phyloP scores from a whole-genome alignment of 2,329 filamentous ascomycete species.

The Diaporthe caulivora region DNA sequence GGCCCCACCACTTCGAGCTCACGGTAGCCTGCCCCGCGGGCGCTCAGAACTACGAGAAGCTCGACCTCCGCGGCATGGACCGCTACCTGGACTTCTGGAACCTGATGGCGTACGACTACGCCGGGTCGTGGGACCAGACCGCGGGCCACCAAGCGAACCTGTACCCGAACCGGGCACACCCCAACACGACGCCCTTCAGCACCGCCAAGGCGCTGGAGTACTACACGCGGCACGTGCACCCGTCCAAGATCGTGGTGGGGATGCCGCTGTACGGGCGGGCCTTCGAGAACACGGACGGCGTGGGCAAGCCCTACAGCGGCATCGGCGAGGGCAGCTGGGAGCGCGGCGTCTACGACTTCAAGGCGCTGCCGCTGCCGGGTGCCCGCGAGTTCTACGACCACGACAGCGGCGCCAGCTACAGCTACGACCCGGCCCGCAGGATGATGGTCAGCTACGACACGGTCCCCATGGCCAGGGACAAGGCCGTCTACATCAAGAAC shows the following conservation, averaged over 20 bases:
- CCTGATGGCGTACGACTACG: constrained; percentile 90
- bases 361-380: constrained; percentile 79
- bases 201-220: constrained; percentile 77
- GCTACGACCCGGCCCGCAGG: constrained; percentile 73
- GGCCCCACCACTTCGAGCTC: constrained; percentile 69
- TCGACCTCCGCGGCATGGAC: constrained; percentile 76
- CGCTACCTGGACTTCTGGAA: constrained; percentile 79
- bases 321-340: constrained; percentile 88
- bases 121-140: constrained; percentile 81
- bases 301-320: constrained; percentile 77
- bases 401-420: constrained; percentile 78
- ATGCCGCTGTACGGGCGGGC: constrained; percentile 94
- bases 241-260: constrained; percentile 84
- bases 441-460: constrained; percentile 87
- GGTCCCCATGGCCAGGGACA: constrained; percentile 73
- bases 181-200: constrained; percentile 81
- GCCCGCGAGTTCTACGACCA: constrained; percentile 74
- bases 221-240: constrained; percentile 77
- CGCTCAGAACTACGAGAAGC: constrained; percentile 70
- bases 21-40: constrained; percentile 75
- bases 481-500: constrained; percentile 78
- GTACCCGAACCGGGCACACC: constrained; percentile 68
- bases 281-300: constrained; percentile 83
- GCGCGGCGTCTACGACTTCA: constrained; percentile 88
- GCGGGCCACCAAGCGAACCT: constrained; percentile 88